phyloP scores from a whole-genome alignment of 2,329 filamentous ascomycete species.

The Pseudogymnoascus sp. region DNA sequence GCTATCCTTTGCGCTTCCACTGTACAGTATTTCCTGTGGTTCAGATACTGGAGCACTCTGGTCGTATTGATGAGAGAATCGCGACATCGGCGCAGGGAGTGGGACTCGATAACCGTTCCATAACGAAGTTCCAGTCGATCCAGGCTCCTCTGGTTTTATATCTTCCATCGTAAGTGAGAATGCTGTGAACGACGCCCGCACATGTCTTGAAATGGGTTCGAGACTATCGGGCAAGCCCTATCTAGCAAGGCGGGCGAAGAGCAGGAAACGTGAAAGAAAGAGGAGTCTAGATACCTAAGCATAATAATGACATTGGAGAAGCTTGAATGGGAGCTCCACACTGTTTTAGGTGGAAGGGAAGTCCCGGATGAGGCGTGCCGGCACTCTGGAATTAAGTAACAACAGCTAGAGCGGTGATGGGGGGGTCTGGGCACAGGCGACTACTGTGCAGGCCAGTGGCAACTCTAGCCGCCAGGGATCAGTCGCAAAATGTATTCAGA shows the following conservation, averaged over 20 bases:
- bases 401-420: conserved; percentile 5
- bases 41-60: not conserved
- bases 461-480: conserved; percentile 5
- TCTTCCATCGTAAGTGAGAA: conserved; percentile 10
- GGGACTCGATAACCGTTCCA: conserved; percentile 6
- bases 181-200: conserved; percentile 1
- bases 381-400: conserved; percentile 3
- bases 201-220: conserved; percentile 3
- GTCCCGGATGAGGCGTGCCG: conserved; percentile 10
- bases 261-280: not conserved
- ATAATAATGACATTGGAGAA: conserved; percentile 10
- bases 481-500: not conserved
- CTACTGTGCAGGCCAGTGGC: conserved; percentile 3
- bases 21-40: not conserved
- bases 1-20: not conserved
- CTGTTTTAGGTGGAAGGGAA: conserved; percentile 10
- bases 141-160: conserved; percentile 8
- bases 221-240: not conserved
- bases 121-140: not conserved
- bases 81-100: not conserved
- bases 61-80: conserved; percentile 1
- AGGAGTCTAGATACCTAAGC: conserved; percentile 7
- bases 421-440: not conserved
- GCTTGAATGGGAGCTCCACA: conserved; percentile 8
- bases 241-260: not conserved